Evolutionary conservation across 208 protist genomes (phyloP).

Genomic region (Novymonas esmeraldas): DNA sequence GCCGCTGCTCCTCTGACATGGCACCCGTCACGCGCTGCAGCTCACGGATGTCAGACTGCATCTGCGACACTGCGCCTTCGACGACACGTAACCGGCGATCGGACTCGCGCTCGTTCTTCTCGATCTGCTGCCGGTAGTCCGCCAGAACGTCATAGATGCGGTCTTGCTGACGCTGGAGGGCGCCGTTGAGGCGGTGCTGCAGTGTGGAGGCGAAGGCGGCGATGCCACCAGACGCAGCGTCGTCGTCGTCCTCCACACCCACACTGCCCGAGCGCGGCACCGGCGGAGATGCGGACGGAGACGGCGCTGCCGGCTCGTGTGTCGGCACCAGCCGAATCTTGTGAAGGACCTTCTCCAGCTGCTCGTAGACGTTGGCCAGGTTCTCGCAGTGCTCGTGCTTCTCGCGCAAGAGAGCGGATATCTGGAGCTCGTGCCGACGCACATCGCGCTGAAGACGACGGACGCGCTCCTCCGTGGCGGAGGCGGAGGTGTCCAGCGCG

Average conservation of each 20-base stretch:
- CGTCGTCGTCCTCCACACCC: constrained; percentile 7
- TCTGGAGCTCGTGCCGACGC: constrained; percentile 14
- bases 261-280: not conserved
- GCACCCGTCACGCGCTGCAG: not conserved
- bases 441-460: constrained; percentile 14
- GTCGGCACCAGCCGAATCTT: constrained; percentile 8
- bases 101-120: constrained; percentile 17
- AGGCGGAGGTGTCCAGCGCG: not conserved
- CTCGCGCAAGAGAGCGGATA: constrained; percentile 22
- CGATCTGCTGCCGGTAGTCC: constrained; percentile 23
- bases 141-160: constrained; percentile 27
- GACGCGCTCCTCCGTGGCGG: constrained; percentile 26
- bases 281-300: not conserved
- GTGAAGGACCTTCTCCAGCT: constrained; percentile 28
- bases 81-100: constrained; percentile 15
- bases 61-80: constrained; percentile 4
- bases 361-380: constrained; percentile 22
- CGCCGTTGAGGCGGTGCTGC: not conserved
- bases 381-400: constrained; percentile 38
- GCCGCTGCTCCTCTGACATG: not conserved
- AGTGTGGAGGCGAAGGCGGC: not conserved
- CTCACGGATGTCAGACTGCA: constrained; percentile 19
- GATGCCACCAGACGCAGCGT: not conserved
- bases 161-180: constrained; percentile 18
- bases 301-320: not conserved